phyloP scores from a whole-genome alignment of 2,329 filamentous ascomycete genomes.

The Clathrospora elynae region DNA sequence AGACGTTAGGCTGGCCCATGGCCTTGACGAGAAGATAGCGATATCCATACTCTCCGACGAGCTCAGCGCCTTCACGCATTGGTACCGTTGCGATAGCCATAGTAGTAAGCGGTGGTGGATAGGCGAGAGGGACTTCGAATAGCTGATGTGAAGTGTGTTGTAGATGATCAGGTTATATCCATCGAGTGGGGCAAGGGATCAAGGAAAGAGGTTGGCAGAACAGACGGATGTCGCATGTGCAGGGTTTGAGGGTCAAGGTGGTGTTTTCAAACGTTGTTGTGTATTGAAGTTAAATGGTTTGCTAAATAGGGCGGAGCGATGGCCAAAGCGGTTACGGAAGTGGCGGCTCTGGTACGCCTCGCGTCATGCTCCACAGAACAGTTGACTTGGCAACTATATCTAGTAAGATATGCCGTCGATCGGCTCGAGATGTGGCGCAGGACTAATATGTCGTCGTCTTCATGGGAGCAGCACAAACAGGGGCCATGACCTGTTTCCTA shows the following conservation, averaged over 20 bases:
- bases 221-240: slow-evolving; percentile 9
- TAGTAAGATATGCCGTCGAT: too few species aligned
- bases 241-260: slow-evolving; percentile 3
- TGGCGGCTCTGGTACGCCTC: slow-evolving; percentile 12
- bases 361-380: slow-evolving; percentile 8
- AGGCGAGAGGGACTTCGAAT: not conserved
- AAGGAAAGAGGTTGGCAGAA: slow-evolving; percentile 1
- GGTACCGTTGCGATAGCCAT: slow-evolving; percentile 11
- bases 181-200: slow-evolving; percentile 1
- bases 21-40: slow-evolving; percentile 17
- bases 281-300: slow-evolving; percentile 7
- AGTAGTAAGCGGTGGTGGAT: not conserved
- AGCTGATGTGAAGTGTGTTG: not conserved
- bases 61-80: slow-evolving; percentile 16
- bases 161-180: not conserved
- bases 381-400: slow-evolving; percentile 5
- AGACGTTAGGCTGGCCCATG: slow-evolving; percentile 16
- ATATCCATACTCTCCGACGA: slow-evolving; percentile 15
- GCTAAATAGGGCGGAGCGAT: slow-evolving; percentile 8
- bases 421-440: too few species aligned
- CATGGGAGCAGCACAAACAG: too few species aligned
- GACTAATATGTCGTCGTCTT: too few species aligned
- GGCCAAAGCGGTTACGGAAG: slow-evolving; percentile 16
- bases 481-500: too few species aligned
- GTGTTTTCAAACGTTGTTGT: slow-evolving; percentile 5